Conservation (phyloP, 208 protist genomes). For the Wallacemonas sp. region DNA sequence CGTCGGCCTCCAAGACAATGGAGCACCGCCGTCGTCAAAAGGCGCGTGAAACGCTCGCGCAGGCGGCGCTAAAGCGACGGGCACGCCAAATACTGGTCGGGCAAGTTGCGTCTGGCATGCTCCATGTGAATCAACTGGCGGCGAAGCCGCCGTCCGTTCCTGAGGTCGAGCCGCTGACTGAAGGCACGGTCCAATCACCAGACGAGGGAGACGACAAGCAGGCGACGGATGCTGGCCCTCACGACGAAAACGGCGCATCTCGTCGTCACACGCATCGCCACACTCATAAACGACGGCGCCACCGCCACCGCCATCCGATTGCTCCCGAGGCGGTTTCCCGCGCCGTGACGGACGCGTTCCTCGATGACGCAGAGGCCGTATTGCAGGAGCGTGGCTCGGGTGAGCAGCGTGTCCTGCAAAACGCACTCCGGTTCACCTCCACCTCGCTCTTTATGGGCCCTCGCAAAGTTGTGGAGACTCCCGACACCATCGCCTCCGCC, state of each 20-base stretch:
- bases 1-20: constrained; percentile 53
- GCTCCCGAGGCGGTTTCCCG: constrained; percentile 55
- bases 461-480: constrained; percentile 28
- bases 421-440: constrained; percentile 57
- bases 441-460: constrained; percentile 86
- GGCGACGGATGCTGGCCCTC: no score
- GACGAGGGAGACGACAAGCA: no score
- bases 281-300: neutral
- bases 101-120: constrained; percentile 55
- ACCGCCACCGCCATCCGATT: constrained; percentile 10
- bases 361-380: constrained; percentile 48
- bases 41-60: constrained; percentile 33
- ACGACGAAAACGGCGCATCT: no score
- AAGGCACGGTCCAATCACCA: no score
- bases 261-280: neutral
- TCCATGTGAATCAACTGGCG: constrained; percentile 38
- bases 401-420: constrained; percentile 50
- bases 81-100: constrained; percentile 74
- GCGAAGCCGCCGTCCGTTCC: neutral
- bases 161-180: no score
- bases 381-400: constrained; percentile 37
- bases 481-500: no score
- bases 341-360: constrained; percentile 44
- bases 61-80: constrained; percentile 39
- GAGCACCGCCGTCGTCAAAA: constrained; percentile 59